Evolutionary conservation across 2,329 filamentous ascomycete species (phyloP), one percentile per base, ranked within the genome.

Genomic region (Peltaster fructicola): DNA sequence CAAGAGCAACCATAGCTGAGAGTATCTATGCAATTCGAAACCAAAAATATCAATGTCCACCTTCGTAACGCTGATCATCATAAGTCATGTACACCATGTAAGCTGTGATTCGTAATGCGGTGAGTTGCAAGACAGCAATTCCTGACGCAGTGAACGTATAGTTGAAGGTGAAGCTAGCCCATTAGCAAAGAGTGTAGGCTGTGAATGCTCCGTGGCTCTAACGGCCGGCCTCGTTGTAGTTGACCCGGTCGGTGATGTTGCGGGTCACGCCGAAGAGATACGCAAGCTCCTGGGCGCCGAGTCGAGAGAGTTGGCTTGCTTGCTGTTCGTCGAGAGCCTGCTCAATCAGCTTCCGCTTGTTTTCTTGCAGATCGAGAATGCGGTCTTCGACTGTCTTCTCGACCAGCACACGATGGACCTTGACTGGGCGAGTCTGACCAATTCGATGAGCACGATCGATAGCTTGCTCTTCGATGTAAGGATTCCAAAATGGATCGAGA

Each of bases 401-500:
- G 6, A 85, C 68, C 3, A 92, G 54, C 13, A 92, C 65, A 4
- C 80, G 73, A 45, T 92, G 81, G 1, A 93, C 74, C 27, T 70
- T 63, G 4, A 92, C 84, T 6, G 70, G 56, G 4, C 63, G 62
- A 36, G 61, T 55, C 52, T 93, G 84, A 1, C 82, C 82, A 37
- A 92, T 84, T 7, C 84, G 75, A 50, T 92, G 76, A 3, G 82
- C 79, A 12, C 84, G 75, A 47, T 91, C 84, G 24, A 92, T 73
- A 4, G 84, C 84, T 52, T 93, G 84, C 51, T 82, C 80, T 52
- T 92, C 84, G 23, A 90, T 76, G 44, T 76, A 91, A 0, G 82
- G 84, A 35, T 92, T 93, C 80, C 81, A 92, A 54, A 90, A 91
- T 0, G 82, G 82, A 45, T 92, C 82, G 44, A 91, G 70, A 35